Percentiles rank a stretch among this genome's conserved stretches.
These are phyloP conservation scores for Allomyces javanicus DNA, from an alignment of 192 early-diverging fungal species.

Conservation along the genomic window DNA sequence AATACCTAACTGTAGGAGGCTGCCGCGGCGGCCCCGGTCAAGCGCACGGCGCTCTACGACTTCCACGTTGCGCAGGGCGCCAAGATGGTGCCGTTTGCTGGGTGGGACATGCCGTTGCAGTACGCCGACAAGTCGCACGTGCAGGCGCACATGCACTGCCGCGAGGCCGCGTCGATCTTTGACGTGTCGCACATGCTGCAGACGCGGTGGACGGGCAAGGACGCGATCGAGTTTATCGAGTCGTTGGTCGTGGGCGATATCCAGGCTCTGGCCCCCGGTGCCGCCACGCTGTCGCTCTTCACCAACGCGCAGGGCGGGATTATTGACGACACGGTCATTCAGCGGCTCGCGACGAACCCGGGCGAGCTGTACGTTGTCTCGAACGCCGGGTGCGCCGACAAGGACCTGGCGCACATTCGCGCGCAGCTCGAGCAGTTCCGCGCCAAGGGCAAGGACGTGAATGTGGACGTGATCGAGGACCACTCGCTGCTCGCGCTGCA, in stretches of 20 bases:
- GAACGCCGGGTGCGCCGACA: slow-evolving; percentile 92
- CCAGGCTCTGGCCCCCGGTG: slow-evolving; percentile 51
- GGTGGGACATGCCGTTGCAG: slow-evolving; percentile 90
- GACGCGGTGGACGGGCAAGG: slow-evolving; percentile 70
- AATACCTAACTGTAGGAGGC: too few relatives aligned
- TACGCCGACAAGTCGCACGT: slow-evolving; percentile 68
- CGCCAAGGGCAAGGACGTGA: slow-evolving; percentile 72
- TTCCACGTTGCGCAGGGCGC: slow-evolving; percentile 81
- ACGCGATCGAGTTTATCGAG: slow-evolving; percentile 73
- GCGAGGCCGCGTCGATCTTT: slow-evolving; percentile 78
- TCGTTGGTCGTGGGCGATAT: slow-evolving; percentile 73
- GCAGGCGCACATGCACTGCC: slow-evolving; percentile 74
- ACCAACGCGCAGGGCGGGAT: slow-evolving; percentile 94
- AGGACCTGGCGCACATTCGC: slow-evolving; percentile 81
- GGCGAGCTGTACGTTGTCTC: slow-evolving; percentile 64
- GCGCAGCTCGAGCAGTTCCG: slow-evolving; percentile 58
- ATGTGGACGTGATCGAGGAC: slow-evolving; percentile 68
- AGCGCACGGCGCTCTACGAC: slow-evolving; percentile 72
- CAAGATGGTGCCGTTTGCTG: slow-evolving; percentile 96
- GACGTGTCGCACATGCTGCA: slow-evolving; percentile 99
- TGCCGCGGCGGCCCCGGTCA: slow-evolving; percentile 2
- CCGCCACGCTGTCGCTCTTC: slow-evolving; percentile 74
- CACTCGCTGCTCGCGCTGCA: slow-evolving; percentile 72
- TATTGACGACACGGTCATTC: slow-evolving; percentile 93
- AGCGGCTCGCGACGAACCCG: slow-evolving; percentile 47